Percentiles rank a stretch among this genome's conserved stretches.
These are phyloP conservation scores for Penicillium glabrum DNA, from an alignment of 2,329 filamentous ascomycete species.

Conservation along the genomic window DNA sequence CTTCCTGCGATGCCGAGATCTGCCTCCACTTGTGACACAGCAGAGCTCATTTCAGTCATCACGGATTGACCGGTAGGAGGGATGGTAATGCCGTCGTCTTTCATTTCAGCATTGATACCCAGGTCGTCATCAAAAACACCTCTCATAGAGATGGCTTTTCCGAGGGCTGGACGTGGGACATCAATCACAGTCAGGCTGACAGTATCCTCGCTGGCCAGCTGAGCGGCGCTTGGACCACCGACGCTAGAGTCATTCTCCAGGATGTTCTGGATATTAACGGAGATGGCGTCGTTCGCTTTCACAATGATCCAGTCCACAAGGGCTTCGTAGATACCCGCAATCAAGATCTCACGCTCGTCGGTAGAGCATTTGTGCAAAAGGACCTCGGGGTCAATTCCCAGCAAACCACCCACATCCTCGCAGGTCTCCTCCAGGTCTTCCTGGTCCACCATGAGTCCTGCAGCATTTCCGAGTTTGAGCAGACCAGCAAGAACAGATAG, in stretches of 20 bases:
- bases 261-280: slow-evolving; percentile 68
- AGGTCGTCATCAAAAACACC: slow-evolving; percentile 89
- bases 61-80: slow-evolving; percentile 74
- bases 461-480: slow-evolving; percentile 86
- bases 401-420: slow-evolving; percentile 81
- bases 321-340: slow-evolving; percentile 87
- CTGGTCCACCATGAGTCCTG: slow-evolving; percentile 80
- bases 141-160: slow-evolving; percentile 84
- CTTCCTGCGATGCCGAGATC: slow-evolving; percentile 76
- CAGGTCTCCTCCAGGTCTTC: slow-evolving; percentile 83
- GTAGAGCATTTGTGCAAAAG: slow-evolving; percentile 77
- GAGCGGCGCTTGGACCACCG: slow-evolving; percentile 62
- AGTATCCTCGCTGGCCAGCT: slow-evolving; percentile 71
- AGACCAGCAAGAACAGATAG: slow-evolving; percentile 84
- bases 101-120: slow-evolving; percentile 97
- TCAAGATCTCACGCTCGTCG: slow-evolving; percentile 77
- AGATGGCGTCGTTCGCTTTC: slow-evolving; percentile 84
- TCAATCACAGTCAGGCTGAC: slow-evolving; percentile 89
- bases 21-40: slow-evolving; percentile 71
- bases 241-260: slow-evolving; percentile 66
- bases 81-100: slow-evolving; percentile 85
- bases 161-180: slow-evolving; percentile 74
- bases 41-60: slow-evolving; percentile 80
- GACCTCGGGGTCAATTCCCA: slow-evolving; percentile 84
- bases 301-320: slow-evolving; percentile 91